Base-by-base conservation (phyloP, 371 early-diverging fungal species). In the Mucor velutinosus region DNA sequence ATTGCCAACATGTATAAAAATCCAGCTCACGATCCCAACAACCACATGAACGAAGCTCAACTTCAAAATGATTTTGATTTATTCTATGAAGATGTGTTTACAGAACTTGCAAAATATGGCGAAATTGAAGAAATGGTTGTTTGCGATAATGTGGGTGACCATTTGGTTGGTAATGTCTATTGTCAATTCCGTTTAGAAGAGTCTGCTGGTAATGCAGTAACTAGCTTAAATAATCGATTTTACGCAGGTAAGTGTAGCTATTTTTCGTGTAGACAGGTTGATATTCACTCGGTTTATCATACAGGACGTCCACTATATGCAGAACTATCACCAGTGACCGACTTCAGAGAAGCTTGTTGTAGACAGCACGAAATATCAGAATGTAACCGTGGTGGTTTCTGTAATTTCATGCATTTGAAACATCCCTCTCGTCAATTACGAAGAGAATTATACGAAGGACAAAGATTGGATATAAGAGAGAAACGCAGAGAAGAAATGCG, bases 371-470 rank as follows among this genome's bases (percentile, higher is more conserved):
- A 98, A 71, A 93, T 88, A 66, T 85, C 90, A 59, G 95, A 94
- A 75, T 98, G 99, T 82, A 94, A 91, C 68, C 94, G 98, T 37
- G 98, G 97, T 29, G 98, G 98, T 4, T 91, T 95, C 72, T 99
- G 99, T 82, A 98, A 97, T 81, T 99, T 99, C 81, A 98, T 99
- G 98, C 99, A 99, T 83, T 81, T 97, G 47, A 92, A 94, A 67
- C 87, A 87, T 58, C 94, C 95, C 6, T 84, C 92, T 21, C 85
- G 93, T 57, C 71, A 81, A 47, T 74, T 98, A 58, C 84, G 87
- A 67, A 83, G 91, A 70, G 94, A 94, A 37, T 81, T 98, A 35
- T 87, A 85, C 69, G 94, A 90, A 27, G 92, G 93, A 30, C 99
- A 98, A 71, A 77, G 90, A 58, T 63, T 83, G 49, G 81, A 86